Conservation (phyloP, 164 flowering plant genomes). For the Chloranthus sessilifolius region DNA sequence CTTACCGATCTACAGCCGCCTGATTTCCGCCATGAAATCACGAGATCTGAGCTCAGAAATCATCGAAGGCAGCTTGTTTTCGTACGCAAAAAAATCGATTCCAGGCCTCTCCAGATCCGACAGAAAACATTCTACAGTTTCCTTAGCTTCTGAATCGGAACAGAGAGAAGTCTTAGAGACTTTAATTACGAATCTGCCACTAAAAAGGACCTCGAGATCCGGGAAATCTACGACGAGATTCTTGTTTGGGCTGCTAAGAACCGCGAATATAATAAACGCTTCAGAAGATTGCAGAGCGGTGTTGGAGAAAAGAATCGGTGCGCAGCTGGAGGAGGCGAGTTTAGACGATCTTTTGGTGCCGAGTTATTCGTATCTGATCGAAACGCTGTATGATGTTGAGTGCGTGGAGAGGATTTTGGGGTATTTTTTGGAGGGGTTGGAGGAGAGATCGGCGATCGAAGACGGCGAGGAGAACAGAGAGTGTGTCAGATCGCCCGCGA, state of each 20-base stretch:
- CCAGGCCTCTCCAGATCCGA: slow-evolving; percentile 58
- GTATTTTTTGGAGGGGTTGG: slow-evolving; percentile 37
- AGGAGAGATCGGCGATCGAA: not conserved
- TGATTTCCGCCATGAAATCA: slow-evolving; percentile 50
- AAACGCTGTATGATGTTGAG: slow-evolving; percentile 73
- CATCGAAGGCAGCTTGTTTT: slow-evolving; percentile 53
- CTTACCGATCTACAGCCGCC: slow-evolving; percentile 41
- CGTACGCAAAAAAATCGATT: slow-evolving; percentile 60
- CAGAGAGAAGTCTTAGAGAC: slow-evolving; percentile 68
- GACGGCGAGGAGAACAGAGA: not conserved
- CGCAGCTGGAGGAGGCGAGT: slow-evolving; percentile 62
- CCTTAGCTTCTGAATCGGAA: slow-evolving; percentile 43
- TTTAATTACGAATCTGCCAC: slow-evolving; percentile 50
- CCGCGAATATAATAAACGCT: slow-evolving; percentile 60
- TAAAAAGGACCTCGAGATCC: slow-evolving; percentile 23
- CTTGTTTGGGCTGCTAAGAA: slow-evolving; percentile 62
- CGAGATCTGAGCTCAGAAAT: slow-evolving; percentile 45
- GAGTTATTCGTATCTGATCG: slow-evolving; percentile 66
- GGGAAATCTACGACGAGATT: slow-evolving; percentile 33
- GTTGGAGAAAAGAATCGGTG: slow-evolving; percentile 69
- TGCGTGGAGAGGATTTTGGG: slow-evolving; percentile 65
- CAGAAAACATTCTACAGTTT: slow-evolving; percentile 40
- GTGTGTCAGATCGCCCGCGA: not conserved
- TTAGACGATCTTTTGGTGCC: slow-evolving; percentile 80
- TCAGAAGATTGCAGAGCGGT: slow-evolving; percentile 36